Base-by-base conservation (phyloP, 129 eudicot genomes). In the Flaveria robusta region DNA sequence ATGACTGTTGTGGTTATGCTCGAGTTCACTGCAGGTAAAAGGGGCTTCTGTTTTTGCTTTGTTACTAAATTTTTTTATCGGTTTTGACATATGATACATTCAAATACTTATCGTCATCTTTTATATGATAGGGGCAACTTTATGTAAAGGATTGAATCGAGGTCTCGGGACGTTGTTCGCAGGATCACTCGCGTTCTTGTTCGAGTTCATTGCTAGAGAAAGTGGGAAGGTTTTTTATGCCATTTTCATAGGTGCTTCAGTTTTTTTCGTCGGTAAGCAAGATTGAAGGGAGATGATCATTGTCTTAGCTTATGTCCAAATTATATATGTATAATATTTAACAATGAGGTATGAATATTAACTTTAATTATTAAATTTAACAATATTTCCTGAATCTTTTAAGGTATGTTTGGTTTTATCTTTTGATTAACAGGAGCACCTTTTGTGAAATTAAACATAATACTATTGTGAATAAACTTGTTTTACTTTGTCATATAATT, bases 1-100 rank as follows among this genome's bases (percentile, higher is more conserved):
- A 75, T 84, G 72, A 84, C 87, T 27, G 84, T 84, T 37, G 77
- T 84, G 7, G 81, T 84, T 7, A 84, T 84, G 60, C 87, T 84
- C 9, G 87, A 84, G 68, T 84, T 84, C 87, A 84, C 84, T 11
- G 84, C 84, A 0, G 87, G 87, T 84, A 75, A 26, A 62, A 41
- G 23, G 37, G 42, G 15, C 16, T 23, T 43, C 16, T 11, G 5
- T 68, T 34, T 56, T 68, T 20, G 3, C 18, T 46, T 24, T 52
- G 46, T 14, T 29, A 2, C 43, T 20, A 55, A n/a, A 52, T 4
- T 55, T 59, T 59, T 23, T 24, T 3, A 24, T 59, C 39, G 63
- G 27, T 20, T 8, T 56, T 29, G 31, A 4, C 31, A 29, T 29
- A 29, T 29, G 31, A 2, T 1, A 29, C 4, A 1, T 23, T 5